Percentiles rank a stretch among this genome's conserved stretches.
Conservation (phyloP, 495 filamentous ascomycete species). For the Penicillium bovifimosum region DNA sequence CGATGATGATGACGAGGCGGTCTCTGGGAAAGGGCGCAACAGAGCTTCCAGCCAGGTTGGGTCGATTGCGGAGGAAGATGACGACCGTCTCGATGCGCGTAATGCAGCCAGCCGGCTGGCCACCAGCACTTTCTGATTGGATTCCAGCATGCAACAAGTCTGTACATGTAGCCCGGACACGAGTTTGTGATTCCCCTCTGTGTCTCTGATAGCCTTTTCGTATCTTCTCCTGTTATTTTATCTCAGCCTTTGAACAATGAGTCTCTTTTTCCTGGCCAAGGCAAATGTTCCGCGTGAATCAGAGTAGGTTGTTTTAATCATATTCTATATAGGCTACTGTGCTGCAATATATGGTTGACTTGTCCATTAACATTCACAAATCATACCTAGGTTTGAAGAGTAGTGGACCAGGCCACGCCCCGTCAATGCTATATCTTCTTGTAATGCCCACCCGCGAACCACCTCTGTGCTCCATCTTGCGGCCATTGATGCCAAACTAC, state of each 20-base stretch:
- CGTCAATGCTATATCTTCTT: neutral
- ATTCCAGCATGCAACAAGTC: slow-evolving; percentile 11
- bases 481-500: slow-evolving; percentile 26
- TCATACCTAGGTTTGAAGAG: neutral
- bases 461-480: slow-evolving; percentile 20
- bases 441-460: neutral
- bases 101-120: slow-evolving; percentile 93
- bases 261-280: neutral
- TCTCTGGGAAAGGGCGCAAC: slow-evolving; percentile 44
- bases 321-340: neutral
- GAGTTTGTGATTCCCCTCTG: slow-evolving; percentile 27
- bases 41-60: slow-evolving; percentile 57
- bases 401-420: no score
- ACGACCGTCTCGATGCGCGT: slow-evolving; percentile 87
- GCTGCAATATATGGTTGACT: neutral
- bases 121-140: slow-evolving; percentile 75
- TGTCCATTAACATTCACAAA: no score
- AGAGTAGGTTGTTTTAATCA: neutral
- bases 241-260: slow-evolving; percentile 1
- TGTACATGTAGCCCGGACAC: slow-evolving; percentile 29
- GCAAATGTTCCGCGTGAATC: neutral
- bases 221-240: slow-evolving; percentile 6
- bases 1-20: slow-evolving; percentile 38
- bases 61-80: slow-evolving; percentile 74
- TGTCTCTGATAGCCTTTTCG: slow-evolving; percentile 9